phyloP scores from a whole-genome alignment of 2,329 filamentous ascomycete genomes.

The Colletotrichum tanaceti region DNA sequence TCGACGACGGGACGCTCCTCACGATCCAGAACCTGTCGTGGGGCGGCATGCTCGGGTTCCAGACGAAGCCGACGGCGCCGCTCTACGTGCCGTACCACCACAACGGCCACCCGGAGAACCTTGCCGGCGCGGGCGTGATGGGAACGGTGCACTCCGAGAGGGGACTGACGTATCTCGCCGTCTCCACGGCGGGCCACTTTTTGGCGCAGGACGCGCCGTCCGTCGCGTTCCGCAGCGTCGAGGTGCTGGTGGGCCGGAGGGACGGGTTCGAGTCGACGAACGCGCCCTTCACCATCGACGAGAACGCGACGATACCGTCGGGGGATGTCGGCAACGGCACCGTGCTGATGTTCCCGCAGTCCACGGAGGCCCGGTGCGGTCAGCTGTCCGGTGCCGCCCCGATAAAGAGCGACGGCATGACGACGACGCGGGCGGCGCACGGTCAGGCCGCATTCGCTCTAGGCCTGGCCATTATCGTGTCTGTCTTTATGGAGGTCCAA shows the following conservation, averaged over 20 bases:
- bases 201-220: constrained; percentile 75
- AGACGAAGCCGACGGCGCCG: constrained; percentile 66
- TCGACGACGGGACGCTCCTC: constrained; percentile 76
- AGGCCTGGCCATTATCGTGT: not conserved
- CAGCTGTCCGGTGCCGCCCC: not conserved
- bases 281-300: constrained; percentile 51
- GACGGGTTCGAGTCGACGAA: constrained; percentile 59
- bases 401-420: not conserved
- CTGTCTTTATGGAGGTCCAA: not conserved
- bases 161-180: constrained; percentile 76
- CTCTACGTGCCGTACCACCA: constrained; percentile 73
- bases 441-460: not conserved
- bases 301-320: constrained; percentile 7
- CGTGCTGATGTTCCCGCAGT: constrained; percentile 33
- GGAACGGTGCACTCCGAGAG: constrained; percentile 79
- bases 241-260: constrained; percentile 80
- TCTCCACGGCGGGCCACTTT: constrained; percentile 76
- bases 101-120: constrained; percentile 51
- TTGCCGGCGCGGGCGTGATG: constrained; percentile 72
- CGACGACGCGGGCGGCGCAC: not conserved
- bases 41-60: constrained; percentile 78
- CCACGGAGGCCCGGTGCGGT: constrained; percentile 16
- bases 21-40: constrained; percentile 86
- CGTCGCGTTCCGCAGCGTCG: constrained; percentile 77
- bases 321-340: constrained; percentile 28